Evolutionary conservation across 2,329 filamentous ascomycete species (phyloP).

Genomic region (Onygenales sp.): DNA sequence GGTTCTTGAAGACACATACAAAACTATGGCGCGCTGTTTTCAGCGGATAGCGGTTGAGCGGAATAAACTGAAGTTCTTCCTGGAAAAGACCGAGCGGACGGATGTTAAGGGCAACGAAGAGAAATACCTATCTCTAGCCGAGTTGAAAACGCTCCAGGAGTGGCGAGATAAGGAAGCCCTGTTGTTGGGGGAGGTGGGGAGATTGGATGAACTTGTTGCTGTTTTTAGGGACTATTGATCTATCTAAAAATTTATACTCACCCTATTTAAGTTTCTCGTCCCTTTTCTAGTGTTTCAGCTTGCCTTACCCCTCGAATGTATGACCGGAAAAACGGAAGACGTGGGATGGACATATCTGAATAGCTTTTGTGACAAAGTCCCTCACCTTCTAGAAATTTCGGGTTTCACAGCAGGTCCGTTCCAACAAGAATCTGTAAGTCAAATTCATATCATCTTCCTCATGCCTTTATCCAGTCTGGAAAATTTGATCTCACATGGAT

Average conservation of each 20-base stretch:
- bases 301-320: background rate
- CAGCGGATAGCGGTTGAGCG: slow-evolving; percentile 73
- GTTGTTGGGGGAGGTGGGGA: slow-evolving; percentile 66
- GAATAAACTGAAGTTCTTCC: slow-evolving; percentile 58
- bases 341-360: too few relatives aligned
- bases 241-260: background rate
- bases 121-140: slow-evolving; percentile 64
- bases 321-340: too few relatives aligned
- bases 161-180: slow-evolving; percentile 57
- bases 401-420: too few relatives aligned
- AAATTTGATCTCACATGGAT: too few relatives aligned
- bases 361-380: too few relatives aligned
- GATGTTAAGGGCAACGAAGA: slow-evolving; percentile 81
- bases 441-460: too few relatives aligned
- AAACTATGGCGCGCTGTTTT: slow-evolving; percentile 75
- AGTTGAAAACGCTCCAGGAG: slow-evolving; percentile 58
- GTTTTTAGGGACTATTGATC: slow-evolving; percentile 67
- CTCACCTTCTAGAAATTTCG: too few relatives aligned
- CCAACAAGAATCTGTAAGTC: too few relatives aligned
- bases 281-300: background rate
- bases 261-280: background rate
- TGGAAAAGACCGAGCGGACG: slow-evolving; percentile 72
- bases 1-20: slow-evolving; percentile 74
- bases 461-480: too few relatives aligned
- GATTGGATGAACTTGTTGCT: slow-evolving; percentile 76